Evolutionary conservation across 2,329 filamentous ascomycete genomes (phyloP).

Genomic region (Emericellopsis atlantica): DNA sequence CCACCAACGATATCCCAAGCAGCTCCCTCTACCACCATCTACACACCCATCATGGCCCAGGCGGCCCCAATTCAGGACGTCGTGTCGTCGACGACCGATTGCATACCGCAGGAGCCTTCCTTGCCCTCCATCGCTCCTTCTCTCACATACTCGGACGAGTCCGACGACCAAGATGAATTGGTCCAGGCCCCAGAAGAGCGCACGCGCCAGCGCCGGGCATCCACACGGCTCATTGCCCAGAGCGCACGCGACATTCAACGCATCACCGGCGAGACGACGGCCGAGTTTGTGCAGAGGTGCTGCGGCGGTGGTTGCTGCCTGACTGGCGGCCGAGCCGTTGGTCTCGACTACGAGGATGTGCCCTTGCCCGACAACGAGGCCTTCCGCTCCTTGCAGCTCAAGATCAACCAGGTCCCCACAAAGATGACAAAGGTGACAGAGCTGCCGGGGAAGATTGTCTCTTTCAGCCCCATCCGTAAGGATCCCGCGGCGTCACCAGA

Average conservation of each 20-base stretch:
- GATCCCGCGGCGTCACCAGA: slow-evolving; percentile 16
- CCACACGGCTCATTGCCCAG: slow-evolving; percentile 54
- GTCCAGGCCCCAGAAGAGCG: slow-evolving; percentile 18
- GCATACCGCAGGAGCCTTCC: slow-evolving; percentile 29
- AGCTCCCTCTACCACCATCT: slow-evolving; percentile 2
- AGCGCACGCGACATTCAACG: slow-evolving; percentile 49
- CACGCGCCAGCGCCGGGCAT: slow-evolving; percentile 48
- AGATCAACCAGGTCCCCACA: slow-evolving; percentile 62
- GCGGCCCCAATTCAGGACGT: slow-evolving; percentile 23
- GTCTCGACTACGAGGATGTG: slow-evolving; percentile 38
- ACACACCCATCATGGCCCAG: slow-evolving; percentile 16
- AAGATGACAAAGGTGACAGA: slow-evolving; percentile 58
- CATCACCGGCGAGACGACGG: slow-evolving; percentile 51
- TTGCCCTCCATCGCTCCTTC: slow-evolving; percentile 44
- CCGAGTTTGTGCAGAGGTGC: slow-evolving; percentile 48
- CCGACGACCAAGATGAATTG: slow-evolving; percentile 43
- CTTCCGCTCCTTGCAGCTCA: slow-evolving; percentile 66
- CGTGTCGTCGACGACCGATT: slow-evolving; percentile 24
- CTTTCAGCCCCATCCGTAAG: slow-evolving; percentile 46
- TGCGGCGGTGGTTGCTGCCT: slow-evolving; percentile 55
- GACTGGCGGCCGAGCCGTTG: slow-evolving; percentile 30
- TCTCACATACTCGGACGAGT: slow-evolving; percentile 50
- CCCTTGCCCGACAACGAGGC: slow-evolving; percentile 68
- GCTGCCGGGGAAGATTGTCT: slow-evolving; percentile 64
- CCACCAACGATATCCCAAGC: not conserved